Percentiles rank a stretch among this genome's conserved stretches.
Conservation (phyloP, 2,329 filamentous ascomycete species). For the Aspergillus japonicus region DNA sequence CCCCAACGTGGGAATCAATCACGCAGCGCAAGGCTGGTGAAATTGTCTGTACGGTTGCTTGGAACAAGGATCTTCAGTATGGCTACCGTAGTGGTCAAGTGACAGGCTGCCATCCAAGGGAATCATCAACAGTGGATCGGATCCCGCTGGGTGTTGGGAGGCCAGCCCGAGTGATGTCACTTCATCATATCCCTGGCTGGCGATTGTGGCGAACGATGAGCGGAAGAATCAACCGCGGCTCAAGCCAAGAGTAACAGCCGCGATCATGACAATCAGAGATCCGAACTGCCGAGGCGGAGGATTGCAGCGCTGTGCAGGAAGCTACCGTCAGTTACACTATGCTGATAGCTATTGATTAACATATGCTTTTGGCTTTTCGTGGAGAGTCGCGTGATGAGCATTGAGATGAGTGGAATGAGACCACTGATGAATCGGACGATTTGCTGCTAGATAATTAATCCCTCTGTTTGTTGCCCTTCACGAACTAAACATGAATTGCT, state of each 20-base stretch:
- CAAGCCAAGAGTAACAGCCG: not conserved
- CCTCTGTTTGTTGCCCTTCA: not conserved
- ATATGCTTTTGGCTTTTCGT: not conserved
- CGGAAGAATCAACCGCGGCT: not conserved
- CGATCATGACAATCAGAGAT: not conserved
- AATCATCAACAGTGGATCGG: not conserved
- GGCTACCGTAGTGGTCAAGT: not conserved
- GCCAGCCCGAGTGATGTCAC: not conserved
- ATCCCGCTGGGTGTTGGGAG: not conserved
- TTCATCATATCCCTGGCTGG: too few species aligned
- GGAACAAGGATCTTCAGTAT: not conserved
- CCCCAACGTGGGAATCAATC: too few species aligned
- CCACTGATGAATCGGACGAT: not conserved
- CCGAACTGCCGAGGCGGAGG: not conserved
- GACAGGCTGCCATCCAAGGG: not conserved
- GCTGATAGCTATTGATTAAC: not conserved
- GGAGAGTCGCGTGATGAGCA: not conserved
- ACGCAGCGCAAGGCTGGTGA: too few species aligned
- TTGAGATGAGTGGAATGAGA: not conserved
- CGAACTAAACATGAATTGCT: not conserved
- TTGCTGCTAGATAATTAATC: not conserved
- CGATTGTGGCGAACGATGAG: not conserved
- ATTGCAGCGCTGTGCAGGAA: not conserved
- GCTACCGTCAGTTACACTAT: not conserved
- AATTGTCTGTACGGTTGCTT: too few species aligned